A percentile compares a stretch with the other conserved stretches of the same genome.
phyloP scores from a whole-genome alignment of 225 moss, liverwort and hornwort genomes.

The Neckera pumila region DNA sequence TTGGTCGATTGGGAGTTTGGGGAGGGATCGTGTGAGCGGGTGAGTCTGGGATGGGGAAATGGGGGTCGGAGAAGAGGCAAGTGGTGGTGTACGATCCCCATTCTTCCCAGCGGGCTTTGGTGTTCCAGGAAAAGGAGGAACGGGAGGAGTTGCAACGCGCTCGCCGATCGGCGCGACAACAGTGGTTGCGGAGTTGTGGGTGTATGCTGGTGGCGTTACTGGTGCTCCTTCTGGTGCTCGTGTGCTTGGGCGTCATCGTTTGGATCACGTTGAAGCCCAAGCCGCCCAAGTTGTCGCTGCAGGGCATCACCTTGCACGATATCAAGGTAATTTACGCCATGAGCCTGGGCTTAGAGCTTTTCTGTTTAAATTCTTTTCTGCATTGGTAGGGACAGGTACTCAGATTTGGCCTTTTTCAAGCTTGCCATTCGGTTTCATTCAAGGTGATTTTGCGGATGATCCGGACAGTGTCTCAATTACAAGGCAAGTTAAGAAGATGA shows the following conservation, averaged over 20 bases:
- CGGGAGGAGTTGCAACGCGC: background rate
- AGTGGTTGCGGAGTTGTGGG: slow-evolving; percentile 12
- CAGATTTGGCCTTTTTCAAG: background rate
- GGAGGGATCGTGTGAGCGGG: background rate
- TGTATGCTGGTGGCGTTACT: slow-evolving; percentile 1
- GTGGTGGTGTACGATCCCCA: slow-evolving; percentile 13
- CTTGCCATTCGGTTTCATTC: background rate
- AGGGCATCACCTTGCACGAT: slow-evolving; percentile 10
- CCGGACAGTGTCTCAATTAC: background rate
- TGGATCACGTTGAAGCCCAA: slow-evolving; percentile 19
- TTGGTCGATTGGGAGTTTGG: background rate
- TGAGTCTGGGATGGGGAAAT: background rate
- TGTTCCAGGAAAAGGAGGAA: background rate
- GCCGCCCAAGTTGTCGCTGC: background rate
- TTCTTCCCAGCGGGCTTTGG: slow-evolving; percentile 1
- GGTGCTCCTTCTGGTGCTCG: slow-evolving; percentile 10
- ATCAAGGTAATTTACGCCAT: background rate
- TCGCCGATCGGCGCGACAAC: background rate
- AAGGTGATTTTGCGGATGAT: background rate
- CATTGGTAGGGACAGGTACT: background rate
- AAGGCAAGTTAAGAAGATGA: background rate
- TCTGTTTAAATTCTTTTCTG: background rate
- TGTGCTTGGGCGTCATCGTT: background rate
- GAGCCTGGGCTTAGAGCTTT: no score
- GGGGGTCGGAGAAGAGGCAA: background rate